These are phyloP conservation scores for Botrytis sinoallii DNA, from an alignment of 2,329 filamentous ascomycete genomes.

Conservation along the genomic window DNA sequence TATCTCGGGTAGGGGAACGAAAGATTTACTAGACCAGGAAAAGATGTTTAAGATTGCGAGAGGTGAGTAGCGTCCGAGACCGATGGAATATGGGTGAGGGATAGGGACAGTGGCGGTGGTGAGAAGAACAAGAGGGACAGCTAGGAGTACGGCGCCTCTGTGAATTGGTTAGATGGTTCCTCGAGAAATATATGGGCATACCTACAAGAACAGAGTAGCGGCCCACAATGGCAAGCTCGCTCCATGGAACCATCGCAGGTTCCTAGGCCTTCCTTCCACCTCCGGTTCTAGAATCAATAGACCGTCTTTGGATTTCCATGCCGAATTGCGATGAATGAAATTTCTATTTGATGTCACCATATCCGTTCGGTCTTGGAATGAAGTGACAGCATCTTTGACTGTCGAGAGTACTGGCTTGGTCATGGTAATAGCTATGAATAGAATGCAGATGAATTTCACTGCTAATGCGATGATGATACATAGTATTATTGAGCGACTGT, in stretches of 20 bases:
- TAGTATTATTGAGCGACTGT: conserved; percentile 17
- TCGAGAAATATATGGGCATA: accelerated
- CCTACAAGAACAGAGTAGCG: conserved; percentile 21
- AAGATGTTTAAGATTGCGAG: neutral
- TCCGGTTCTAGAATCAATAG: conserved; percentile 5
- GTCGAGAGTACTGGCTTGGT: conserved; percentile 34
- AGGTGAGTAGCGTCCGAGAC: neutral
- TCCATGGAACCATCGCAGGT: conserved; percentile 26
- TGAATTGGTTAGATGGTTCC: neutral
- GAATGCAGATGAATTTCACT: conserved; percentile 2
- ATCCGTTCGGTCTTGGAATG: conserved; percentile 39
- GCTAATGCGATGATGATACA: neutral
- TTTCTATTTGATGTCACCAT: conserved; percentile 30
- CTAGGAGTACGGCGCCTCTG: neutral
- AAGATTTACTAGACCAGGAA: conserved; percentile 8
- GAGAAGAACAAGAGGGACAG: neutral
- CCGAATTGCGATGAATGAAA: conserved; percentile 29
- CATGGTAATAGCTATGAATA: conserved; percentile 23
- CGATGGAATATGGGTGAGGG: neutral
- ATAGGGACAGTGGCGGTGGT: conserved; percentile 16
- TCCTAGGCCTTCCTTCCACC: conserved; percentile 2
- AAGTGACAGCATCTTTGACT: conserved; percentile 40
- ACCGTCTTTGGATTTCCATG: conserved; percentile 21
- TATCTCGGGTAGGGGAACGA: neutral
- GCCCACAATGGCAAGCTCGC: conserved; percentile 21